Conservation (phyloP, 495 filamentous ascomycete species). For the Sabuloglossum arenarium region DNA sequence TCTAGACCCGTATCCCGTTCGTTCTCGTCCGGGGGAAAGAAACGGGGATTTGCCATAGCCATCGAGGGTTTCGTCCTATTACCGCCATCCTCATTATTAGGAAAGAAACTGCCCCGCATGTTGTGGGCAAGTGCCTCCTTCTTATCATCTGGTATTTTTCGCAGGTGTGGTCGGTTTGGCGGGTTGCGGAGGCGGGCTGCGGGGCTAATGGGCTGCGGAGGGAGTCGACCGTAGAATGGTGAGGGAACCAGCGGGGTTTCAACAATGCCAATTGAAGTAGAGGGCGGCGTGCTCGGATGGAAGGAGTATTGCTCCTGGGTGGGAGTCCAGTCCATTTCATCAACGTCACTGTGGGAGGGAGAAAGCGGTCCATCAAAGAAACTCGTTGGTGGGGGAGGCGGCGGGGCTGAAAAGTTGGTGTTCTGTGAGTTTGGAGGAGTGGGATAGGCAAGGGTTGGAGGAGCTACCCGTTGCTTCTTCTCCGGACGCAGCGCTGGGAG, state of each 20-base stretch:
- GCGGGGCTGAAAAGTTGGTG: background rate
- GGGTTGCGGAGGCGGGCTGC: conserved; percentile 43
- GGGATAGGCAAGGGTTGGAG: background rate
- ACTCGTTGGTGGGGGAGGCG: conserved; percentile 17
- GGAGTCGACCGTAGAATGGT: conserved; percentile 40
- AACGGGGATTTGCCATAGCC: conserved; percentile 26
- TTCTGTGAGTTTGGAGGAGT: background rate
- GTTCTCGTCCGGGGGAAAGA: conserved; percentile 27
- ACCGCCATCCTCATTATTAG: background rate
- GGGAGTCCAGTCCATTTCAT: conserved; percentile 73
- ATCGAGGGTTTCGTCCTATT: conserved; percentile 13
- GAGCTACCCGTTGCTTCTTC: background rate
- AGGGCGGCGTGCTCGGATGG: conserved; percentile 26
- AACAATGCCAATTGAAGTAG: conserved; percentile 17
- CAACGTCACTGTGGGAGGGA: conserved; percentile 17
- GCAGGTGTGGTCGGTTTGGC: conserved; percentile 23
- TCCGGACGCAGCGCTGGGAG: background rate
- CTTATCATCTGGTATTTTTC: conserved; percentile 7
- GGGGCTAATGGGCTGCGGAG: conserved; percentile 41
- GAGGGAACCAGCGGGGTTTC: conserved; percentile 19
- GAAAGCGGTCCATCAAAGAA: background rate
- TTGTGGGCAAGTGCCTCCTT: conserved; percentile 17
- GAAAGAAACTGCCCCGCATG: conserved; percentile 10
- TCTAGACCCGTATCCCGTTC: conserved; percentile 26
- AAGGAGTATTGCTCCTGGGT: conserved; percentile 19